These are phyloP conservation scores for Talaromyces atroroseus DNA, from an alignment of 2,329 filamentous ascomycete genomes.

Conservation along the genomic window DNA sequence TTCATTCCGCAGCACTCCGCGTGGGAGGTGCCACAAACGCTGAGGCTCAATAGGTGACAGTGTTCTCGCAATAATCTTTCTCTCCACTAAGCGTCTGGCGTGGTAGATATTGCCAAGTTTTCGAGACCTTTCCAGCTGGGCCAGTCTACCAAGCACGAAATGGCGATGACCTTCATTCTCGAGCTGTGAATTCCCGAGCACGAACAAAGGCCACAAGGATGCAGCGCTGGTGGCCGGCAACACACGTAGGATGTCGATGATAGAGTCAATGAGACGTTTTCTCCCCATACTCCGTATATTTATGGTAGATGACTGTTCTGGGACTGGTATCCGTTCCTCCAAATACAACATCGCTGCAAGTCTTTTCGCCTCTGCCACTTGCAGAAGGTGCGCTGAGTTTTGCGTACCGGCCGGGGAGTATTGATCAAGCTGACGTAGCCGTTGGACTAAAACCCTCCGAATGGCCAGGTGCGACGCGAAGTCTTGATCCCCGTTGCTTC, in stretches of 20 bases:
- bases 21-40: neutral
- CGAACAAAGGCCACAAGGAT: neutral
- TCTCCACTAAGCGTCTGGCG: neutral
- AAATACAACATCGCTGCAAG: neutral
- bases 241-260: neutral
- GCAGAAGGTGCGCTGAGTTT: neutral
- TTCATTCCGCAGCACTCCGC: neutral
- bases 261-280: neutral
- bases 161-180: neutral
- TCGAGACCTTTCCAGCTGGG: neutral
- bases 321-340: neutral
- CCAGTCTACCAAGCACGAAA: neutral
- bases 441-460: neutral
- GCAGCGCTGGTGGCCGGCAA: neutral
- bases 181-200: neutral
- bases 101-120: neutral
- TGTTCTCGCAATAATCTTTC: neutral
- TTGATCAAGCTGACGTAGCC: neutral
- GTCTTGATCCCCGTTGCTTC: neutral
- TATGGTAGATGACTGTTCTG: neutral
- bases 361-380: neutral
- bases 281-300: neutral
- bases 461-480: neutral
- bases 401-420: neutral
- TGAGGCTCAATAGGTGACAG: neutral